Evolutionary conservation across 306 rosid species (phyloP).

Genomic region (Citrullus colocynthis): DNA sequence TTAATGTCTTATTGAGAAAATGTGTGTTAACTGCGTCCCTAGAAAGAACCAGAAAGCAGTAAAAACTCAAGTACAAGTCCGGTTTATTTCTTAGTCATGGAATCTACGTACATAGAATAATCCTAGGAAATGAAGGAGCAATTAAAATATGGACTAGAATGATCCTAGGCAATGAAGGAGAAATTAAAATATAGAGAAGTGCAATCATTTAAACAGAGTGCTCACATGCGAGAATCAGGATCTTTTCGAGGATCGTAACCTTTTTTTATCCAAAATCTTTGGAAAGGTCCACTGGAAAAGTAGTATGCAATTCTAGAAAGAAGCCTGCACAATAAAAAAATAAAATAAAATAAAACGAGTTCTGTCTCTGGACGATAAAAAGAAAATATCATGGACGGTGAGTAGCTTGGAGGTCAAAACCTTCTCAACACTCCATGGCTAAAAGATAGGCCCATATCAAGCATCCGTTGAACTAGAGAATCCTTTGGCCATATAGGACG

Average conservation of each 20-base stretch:
- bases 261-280: constrained; percentile 81
- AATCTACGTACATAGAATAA: neutral
- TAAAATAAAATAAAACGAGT: neutral
- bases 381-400: neutral
- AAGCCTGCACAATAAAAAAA: constrained; percentile 46
- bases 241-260: constrained; percentile 95
- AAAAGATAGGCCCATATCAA: constrained; percentile 55
- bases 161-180: neutral
- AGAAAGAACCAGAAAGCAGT: neutral
- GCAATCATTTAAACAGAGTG: neutral
- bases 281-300: constrained; percentile 91
- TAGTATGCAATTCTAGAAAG: constrained; percentile 86
- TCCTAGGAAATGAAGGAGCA: neutral
- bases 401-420: constrained; percentile 22
- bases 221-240: constrained; percentile 72
- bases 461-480: constrained; percentile 46
- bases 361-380: neutral
- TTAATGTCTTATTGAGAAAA: neutral
- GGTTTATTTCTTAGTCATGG: neutral
- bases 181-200: neutral
- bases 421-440: constrained; percentile 53
- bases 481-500: constrained; percentile 75
- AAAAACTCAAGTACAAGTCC: neutral
- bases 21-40: neutral
- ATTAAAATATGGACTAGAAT: neutral